Base-by-base conservation (phyloP, 208 protist species). In the Leishmania major region DNA sequence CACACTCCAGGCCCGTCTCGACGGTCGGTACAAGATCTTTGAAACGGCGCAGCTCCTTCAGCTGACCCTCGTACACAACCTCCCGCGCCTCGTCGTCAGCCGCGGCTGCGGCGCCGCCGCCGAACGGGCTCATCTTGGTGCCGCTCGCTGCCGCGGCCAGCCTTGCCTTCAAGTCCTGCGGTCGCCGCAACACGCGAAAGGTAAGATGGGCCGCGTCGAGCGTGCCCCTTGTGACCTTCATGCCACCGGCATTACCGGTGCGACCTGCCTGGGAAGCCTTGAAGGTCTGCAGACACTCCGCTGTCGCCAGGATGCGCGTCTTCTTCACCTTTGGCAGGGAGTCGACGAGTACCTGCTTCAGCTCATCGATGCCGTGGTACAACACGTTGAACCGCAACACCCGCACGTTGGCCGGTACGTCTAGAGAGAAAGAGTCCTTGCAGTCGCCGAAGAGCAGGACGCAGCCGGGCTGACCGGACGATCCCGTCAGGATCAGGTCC, bases 31-130 rank as follows among this genome's bases (percentile, higher is more conserved):
- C 94, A 40, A 96, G 85, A 13, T 98, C 94, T 78, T 97, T 97
- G 80, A 96, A 97, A 40, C 94, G 94, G 37, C 96, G 91, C 43
- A 98, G 83, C 85, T 97, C 93, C 84, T 96, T 97, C 72, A 98
- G 87, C 83, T 92, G 88, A 3, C 94, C 94, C 76, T 96, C 93
- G 74, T 96, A 97, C 22, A 96, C 94, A 5, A 95, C 80, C 75
- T 90, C 90, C 70, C 79, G 91, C 25, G 91, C 79, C 66, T 81
- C 87, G 31, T 74, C 45, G 60, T 89, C 87, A 4, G 88, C 91
- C 28, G 83, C 89, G 59, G 79, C 81, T 11, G 53, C 43, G 22
- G 49, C 78, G 37, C 31, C 73, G 40, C 71, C 37, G 31, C 31
- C 47, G 75, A 35, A 11, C 7, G 40, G 49, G 66, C 71, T 84